These are phyloP conservation scores for Calophaca sinica DNA, from an alignment of 306 rosid species.

Conservation along the genomic window DNA sequence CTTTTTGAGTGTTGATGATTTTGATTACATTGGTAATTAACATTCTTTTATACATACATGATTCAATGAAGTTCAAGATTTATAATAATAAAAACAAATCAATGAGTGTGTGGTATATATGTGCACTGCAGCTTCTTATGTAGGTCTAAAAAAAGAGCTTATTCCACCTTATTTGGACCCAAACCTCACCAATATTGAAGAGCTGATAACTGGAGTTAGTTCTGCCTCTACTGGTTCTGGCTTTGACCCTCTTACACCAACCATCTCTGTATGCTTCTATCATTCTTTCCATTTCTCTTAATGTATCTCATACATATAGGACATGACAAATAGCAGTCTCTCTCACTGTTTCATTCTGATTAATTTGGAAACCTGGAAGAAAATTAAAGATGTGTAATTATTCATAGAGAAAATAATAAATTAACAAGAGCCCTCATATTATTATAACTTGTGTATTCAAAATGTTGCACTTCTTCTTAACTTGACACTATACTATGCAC, in stretches of 20 bases:
- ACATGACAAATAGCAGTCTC: not conserved
- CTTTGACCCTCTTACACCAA: slow-evolving; percentile 71
- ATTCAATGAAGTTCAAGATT: not conserved
- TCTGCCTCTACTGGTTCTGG: slow-evolving; percentile 87
- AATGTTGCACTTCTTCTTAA: too few relatives aligned
- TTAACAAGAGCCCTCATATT: too few relatives aligned
- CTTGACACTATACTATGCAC: too few relatives aligned
- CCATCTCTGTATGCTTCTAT: slow-evolving; percentile 49
- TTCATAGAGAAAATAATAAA: too few relatives aligned
- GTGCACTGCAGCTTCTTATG: slow-evolving; percentile 59
- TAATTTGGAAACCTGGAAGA: not conserved
- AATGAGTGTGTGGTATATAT: not conserved
- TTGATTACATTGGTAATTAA: slow-evolving; percentile 70
- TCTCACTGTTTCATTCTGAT: not conserved
- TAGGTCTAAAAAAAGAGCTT: slow-evolving; percentile 60
- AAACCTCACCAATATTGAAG: slow-evolving; percentile 44
- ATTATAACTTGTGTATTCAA: too few relatives aligned
- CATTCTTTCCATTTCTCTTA: not conserved
- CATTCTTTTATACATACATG: not conserved
- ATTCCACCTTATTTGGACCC: slow-evolving; percentile 80
- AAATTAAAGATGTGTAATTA: not conserved
- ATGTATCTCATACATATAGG: not conserved
- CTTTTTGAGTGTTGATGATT: too few relatives aligned
- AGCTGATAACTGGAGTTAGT: slow-evolving; percentile 70
- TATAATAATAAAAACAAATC: not conserved